Percentiles rank a stretch among this genome's conserved stretches.
These are phyloP conservation scores for Adenanthera pavonina DNA, from an alignment of 306 rosid genomes.

Conservation along the genomic window DNA sequence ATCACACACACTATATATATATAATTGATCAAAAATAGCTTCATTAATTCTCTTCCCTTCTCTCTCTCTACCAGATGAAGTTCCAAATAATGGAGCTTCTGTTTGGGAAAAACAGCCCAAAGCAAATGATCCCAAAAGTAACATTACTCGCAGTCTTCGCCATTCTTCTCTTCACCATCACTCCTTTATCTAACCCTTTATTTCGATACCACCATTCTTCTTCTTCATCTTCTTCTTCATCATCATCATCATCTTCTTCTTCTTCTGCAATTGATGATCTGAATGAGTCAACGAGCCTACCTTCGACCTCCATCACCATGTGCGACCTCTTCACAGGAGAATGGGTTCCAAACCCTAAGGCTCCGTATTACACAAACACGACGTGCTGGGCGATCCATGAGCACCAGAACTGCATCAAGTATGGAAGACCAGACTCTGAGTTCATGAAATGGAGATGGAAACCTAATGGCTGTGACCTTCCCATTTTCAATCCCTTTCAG, in stretches of 20 bases:
- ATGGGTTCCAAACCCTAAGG: conserved; percentile 77
- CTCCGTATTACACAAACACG: conserved; percentile 72
- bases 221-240: not conserved
- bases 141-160: conserved; percentile 44
- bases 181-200: conserved; percentile 60
- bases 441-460: conserved; percentile 92
- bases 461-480: conserved; percentile 77
- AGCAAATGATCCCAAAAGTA: conserved; percentile 51
- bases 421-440: conserved; percentile 84
- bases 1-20: not conserved
- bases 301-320: conserved; percentile 36
- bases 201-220: conserved; percentile 11
- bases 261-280: conserved; percentile 16
- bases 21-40: not conserved
- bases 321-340: conserved; percentile 86
- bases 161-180: conserved; percentile 46
- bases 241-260: not conserved
- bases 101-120: conserved; percentile 43
- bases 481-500: conserved; percentile 76
- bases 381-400: conserved; percentile 88
- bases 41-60: not conserved
- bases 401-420: conserved; percentile 81
- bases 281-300: conserved; percentile 19
- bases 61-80: conserved; percentile 55
- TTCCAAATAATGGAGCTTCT: conserved; percentile 48